Evolutionary conservation across 495 filamentous ascomycete genomes (phyloP).

Genomic region (Daldinia grandis): DNA sequence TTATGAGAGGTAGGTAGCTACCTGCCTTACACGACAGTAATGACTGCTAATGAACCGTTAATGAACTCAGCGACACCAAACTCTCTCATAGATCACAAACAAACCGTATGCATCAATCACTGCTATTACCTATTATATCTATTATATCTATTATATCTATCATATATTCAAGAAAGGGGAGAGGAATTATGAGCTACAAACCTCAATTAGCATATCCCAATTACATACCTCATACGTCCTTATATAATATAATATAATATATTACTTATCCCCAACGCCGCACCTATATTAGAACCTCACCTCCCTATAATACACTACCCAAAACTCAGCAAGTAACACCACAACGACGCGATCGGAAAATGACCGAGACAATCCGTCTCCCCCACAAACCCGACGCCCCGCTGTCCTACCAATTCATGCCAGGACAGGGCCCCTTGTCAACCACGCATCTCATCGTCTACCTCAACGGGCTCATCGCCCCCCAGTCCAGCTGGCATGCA

Average conservation of each 20-base stretch:
- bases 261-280: neutral
- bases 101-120: neutral
- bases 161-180: neutral
- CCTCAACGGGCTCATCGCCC: conserved; percentile 67
- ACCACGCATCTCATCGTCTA: conserved; percentile 62
- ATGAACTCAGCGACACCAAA: neutral
- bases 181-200: neutral
- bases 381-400: conserved; percentile 45
- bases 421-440: conserved; percentile 36
- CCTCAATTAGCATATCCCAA: neutral
- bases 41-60: neutral
- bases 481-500: conserved; percentile 59
- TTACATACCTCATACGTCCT: neutral
- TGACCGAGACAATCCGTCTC: conserved; percentile 29
- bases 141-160: neutral
- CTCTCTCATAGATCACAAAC: neutral
- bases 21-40: neutral
- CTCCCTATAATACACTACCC: neutral
- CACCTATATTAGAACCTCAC: neutral
- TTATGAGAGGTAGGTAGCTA: neutral
- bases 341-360: conserved; percentile 8
- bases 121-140: neutral
- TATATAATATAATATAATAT: neutral
- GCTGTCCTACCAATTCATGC: conserved; percentile 44
- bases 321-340: conserved; percentile 6